Base-by-base conservation (phyloP, 345 rosid species). In the Punica granatum region DNA sequence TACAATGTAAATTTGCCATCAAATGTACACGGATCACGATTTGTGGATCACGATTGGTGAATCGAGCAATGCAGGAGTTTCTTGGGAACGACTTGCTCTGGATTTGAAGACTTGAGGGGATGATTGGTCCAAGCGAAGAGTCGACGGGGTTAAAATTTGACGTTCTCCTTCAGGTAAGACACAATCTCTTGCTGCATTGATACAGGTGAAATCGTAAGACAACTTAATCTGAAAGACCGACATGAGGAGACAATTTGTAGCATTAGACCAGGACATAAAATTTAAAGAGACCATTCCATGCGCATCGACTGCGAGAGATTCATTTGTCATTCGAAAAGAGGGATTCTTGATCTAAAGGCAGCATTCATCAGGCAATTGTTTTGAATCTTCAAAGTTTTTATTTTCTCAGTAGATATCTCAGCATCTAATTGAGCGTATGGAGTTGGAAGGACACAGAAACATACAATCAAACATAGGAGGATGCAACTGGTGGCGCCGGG, bases 401-500 rank as follows among this genome's bases (percentile, higher is more conserved):
- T 34, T 0, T 14, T 25, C 9, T 26, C 23, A 26, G 41, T 5
- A 37, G 18, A 37, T 0, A 7, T 18, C 19, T 0, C 2, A 44
- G 26, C 51, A 39, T 41, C 13, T 7, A 16, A 23, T 16, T 8
- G 37, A 42, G 33, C 31, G 1, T 30, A 0, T 6, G 0, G 0
- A 0, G 37, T 15, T 7, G 31, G 13, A 70, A 64, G 46, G 32
- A 42, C 19, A n/a, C 51, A 26, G 41, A 32, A 66, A 75, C 97
- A 84, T 71, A 87, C 96, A 15, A 93, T 70, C 54, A 90, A 71
- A 74, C 88, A 86, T 28, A 93, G 90, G 73, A 93, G 72, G 66
- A 89, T 44, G 81, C 97, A 93, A 28, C 90, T 96, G 7, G 96
- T 64, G 21, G 96, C 94, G 39, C 98, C 94, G 7, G 98, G 98